Conservation (phyloP, 2,329 filamentous ascomycete genomes). For the Chaetomium sp. region DNA sequence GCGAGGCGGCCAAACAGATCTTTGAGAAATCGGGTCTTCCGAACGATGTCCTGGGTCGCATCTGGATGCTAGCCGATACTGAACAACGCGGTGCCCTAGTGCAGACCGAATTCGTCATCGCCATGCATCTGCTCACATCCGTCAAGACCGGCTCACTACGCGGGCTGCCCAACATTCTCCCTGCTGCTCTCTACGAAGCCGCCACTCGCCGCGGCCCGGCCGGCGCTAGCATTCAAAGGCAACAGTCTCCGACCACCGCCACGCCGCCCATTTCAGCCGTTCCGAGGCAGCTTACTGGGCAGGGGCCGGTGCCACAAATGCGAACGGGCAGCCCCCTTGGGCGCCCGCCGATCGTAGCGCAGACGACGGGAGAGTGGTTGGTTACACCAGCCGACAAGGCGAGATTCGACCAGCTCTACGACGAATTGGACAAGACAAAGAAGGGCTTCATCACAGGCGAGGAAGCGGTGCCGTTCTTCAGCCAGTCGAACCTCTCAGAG, state of each 20-base stretch:
- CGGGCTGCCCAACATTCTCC: constrained; percentile 76
- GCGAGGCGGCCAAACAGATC: constrained; percentile 86
- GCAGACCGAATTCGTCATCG: constrained; percentile 91
- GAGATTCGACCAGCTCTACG: constrained; percentile 85
- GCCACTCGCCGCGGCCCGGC: constrained; percentile 69
- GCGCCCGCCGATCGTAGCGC: constrained; percentile 51
- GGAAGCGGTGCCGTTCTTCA: constrained; percentile 91
- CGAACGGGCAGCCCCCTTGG: constrained; percentile 62
- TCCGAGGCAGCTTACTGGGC: constrained; percentile 79
- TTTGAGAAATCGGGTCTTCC: constrained; percentile 91
- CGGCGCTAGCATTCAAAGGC: constrained; percentile 42
- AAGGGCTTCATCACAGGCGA: constrained; percentile 88
- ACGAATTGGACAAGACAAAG: constrained; percentile 76
- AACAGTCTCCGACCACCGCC: constrained; percentile 55
- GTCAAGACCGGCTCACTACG: constrained; percentile 83
- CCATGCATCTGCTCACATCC: constrained; percentile 94
- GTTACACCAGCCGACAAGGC: constrained; percentile 81
- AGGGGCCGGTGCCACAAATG: constrained; percentile 58
- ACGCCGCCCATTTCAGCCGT: constrained; percentile 65
- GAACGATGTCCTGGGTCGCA: constrained; percentile 87
- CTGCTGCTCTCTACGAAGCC: constrained; percentile 85
- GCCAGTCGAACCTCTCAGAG: constrained; percentile 85
- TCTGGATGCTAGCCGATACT: constrained; percentile 94
- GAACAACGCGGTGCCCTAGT: constrained; percentile 88
- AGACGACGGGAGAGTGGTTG: constrained; percentile 69